Base-by-base conservation (phyloP, 306 rosid species). In the Dalbergia cochinchinensis region DNA sequence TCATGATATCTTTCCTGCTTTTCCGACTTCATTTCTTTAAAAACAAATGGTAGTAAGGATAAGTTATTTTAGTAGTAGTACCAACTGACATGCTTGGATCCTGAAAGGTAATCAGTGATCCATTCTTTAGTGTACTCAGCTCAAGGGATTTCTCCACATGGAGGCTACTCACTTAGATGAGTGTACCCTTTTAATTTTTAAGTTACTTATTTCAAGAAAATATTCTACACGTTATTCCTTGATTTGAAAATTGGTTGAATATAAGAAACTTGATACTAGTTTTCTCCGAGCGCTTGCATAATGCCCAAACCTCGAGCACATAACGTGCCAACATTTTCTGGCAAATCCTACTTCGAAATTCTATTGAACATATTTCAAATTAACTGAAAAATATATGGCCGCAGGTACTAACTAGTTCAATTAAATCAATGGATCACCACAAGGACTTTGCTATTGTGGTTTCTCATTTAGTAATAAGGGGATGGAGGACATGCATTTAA, bases 361-460 rank as follows among this genome's bases (percentile, higher is more conserved):
- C 22, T 79, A 2, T 48, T 15, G 48, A 71, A 71, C 73, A 50
- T 39, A 53, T 70, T 79, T 80, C 69, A 51, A 62, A 66, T 74
- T 26, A 66, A 66, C 65, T 77, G 33, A 39, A 31, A 54, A 55
- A 51, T 65, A 37, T 47, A 61, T 62, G 4, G 44, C 41, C 22
- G 16, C 9, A 8, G 15, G 42, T 53, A 19, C 45, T 20, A 22
- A n/a, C 65, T 71, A n/a, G 47, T 74, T 50, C 31, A 26, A 41
- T 65, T 37, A 57, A 18, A 35, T 42, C 12, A 37, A 59, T 18
- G 65, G 34, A 72, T 57, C 58, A 55, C 11, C 20, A 58, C 12
- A 22, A 58, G 20, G 67, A 66, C 11, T 65, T 77, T 50, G 44
- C 41, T 51, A 22, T 50, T 31, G 54, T 39, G 31, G 65, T 65